A percentile compares a stretch with the other conserved stretches of the same genome.
Conservation (phyloP, 495 filamentous ascomycete species). For the Tuber aestivum region DNA sequence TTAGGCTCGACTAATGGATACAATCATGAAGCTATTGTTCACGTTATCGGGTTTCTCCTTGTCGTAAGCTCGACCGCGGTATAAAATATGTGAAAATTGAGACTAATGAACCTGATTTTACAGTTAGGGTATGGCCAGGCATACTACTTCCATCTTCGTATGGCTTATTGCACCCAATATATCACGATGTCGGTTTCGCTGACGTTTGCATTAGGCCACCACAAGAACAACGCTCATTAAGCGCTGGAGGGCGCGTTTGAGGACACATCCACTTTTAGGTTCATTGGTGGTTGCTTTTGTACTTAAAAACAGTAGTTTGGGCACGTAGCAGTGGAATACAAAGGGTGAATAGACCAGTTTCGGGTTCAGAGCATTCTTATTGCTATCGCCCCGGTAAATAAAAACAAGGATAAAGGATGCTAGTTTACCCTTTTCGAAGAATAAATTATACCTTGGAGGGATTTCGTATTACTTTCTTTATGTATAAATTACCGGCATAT, state of each 20-base stretch:
- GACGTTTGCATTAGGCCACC: conserved; percentile 63
- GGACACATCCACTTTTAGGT: background rate
- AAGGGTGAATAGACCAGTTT: background rate
- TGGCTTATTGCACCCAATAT: conserved; percentile 44
- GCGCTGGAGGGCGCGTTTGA: conserved; percentile 11
- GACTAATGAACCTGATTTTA: conserved; percentile 17
- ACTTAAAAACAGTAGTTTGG: background rate
- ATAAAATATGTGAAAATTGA: background rate
- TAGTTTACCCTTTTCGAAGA: background rate
- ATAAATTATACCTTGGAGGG: background rate
- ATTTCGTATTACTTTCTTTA: background rate
- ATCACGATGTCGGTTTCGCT: conserved; percentile 32
- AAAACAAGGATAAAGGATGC: background rate
- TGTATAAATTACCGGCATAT: background rate
- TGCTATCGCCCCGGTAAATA: background rate
- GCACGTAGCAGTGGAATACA: background rate
- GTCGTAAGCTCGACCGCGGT: conserved; percentile 38
- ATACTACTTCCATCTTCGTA: conserved; percentile 99
- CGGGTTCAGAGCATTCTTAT: background rate
- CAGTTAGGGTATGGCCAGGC: conserved; percentile 82
- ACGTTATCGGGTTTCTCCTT: conserved; percentile 70
- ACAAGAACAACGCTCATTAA: conserved; percentile 99
- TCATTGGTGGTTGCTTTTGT: background rate
- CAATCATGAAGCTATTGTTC: conserved; percentile 64
- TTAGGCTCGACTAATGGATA: background rate